Percentiles rank a stretch among this genome's conserved stretches.
phyloP scores from a whole-genome alignment of 805 yeast genomes.

The Barnettozyma siamensis region DNA sequence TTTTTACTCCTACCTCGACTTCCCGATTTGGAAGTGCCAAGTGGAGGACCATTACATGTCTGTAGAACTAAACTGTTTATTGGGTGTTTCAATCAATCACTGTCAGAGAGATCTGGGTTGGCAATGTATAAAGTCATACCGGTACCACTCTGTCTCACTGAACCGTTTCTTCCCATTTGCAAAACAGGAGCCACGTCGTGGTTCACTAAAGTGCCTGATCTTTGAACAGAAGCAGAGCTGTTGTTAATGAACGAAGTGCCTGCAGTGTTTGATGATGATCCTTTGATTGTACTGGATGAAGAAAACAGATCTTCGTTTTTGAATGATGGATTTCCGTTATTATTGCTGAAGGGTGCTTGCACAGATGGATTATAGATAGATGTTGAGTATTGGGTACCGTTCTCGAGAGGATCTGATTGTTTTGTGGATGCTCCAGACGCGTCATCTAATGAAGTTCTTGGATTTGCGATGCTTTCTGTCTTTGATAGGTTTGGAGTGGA shows the following conservation, averaged over 20 bases:
- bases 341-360: conserved; percentile 11
- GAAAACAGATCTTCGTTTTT: not conserved
- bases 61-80: not conserved
- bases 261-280: not conserved
- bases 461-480: not conserved
- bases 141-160: conserved; percentile 30
- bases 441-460: conserved; percentile 3
- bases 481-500: not conserved
- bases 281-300: not conserved
- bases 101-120: conserved; percentile 47
- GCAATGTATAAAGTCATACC: conserved; percentile 47
- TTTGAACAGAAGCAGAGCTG: not conserved
- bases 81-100: conserved; percentile 26
- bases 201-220: conserved; percentile 21
- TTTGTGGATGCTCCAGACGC: conserved; percentile 2
- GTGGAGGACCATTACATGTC: no score
- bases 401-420: not conserved
- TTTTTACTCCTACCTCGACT: not conserved
- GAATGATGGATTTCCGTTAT: no score
- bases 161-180: conserved; percentile 28
- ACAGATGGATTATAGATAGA: not conserved
- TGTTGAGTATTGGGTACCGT: not conserved
- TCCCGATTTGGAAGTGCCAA: not conserved
- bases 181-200: conserved; percentile 16
- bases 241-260: no score